phyloP scores from a whole-genome alignment of 805 yeast genomes.

The Zygoascus ofunaensis region DNA sequence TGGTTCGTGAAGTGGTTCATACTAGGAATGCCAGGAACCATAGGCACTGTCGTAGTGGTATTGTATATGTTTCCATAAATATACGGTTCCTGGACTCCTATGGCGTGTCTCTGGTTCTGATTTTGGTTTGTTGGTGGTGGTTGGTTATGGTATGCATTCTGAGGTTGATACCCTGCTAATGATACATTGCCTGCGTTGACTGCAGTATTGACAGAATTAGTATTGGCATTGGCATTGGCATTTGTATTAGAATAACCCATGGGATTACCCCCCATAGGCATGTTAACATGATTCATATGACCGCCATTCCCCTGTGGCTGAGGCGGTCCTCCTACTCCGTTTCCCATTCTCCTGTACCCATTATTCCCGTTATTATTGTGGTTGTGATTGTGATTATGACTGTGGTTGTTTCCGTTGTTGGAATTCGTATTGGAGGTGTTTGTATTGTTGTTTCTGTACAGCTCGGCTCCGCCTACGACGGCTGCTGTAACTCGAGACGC shows the following conservation, averaged over 20 bases:
- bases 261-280: neutral
- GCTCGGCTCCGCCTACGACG: conserved; percentile 7
- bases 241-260: neutral
- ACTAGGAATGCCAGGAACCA: neutral
- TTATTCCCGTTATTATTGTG: too few species aligned
- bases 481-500: conserved; percentile 42
- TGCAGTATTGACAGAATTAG: neutral
- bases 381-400: too few species aligned
- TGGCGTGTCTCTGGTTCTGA: neutral
- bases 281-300: neutral
- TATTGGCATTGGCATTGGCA: too few species aligned
- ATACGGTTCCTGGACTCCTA: neutral
- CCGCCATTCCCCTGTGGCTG: too few species aligned
- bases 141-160: neutral
- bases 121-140: too few species aligned
- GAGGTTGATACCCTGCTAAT: neutral
- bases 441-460: neutral
- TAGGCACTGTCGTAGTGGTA: neutral
- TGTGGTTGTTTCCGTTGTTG: neutral
- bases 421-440: neutral
- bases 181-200: too few species aligned
- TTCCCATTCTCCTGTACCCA: conserved; percentile 1
- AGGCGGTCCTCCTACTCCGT: too few species aligned
- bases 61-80: neutral
- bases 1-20: neutral